phyloP scores from a whole-genome alignment of 2,329 filamentous ascomycete species.

The Alternaria infectoria region DNA sequence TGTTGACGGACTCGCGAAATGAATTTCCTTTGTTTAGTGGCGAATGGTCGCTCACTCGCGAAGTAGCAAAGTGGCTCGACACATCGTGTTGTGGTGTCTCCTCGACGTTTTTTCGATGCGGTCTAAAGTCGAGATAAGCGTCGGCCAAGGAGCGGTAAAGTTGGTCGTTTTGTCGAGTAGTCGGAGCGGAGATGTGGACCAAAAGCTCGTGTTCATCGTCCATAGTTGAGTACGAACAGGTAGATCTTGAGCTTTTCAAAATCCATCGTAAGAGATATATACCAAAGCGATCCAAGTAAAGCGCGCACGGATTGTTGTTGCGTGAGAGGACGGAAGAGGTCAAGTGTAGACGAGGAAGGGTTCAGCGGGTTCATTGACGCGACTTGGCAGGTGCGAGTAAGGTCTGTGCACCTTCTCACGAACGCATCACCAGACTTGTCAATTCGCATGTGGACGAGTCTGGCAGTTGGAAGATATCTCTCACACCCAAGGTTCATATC shows the following conservation, averaged over 20 bases:
- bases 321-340: background rate
- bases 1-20: background rate
- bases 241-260: slow-evolving; percentile 4
- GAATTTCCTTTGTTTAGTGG: background rate
- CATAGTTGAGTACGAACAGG: slow-evolving; percentile 24
- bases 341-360: background rate
- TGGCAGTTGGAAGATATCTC: background rate
- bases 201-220: slow-evolving; percentile 53
- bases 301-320: background rate
- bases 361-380: background rate
- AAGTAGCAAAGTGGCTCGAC: background rate
- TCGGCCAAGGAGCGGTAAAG: slow-evolving; percentile 48
- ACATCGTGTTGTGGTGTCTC: background rate
- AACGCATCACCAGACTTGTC: background rate
- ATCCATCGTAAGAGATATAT: slow-evolving; percentile 11
- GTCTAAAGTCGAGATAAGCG: slow-evolving; percentile 50
- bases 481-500: fast-evolving
- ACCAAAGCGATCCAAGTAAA: background rate
- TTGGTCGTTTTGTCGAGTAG: slow-evolving; percentile 51
- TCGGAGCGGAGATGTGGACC: slow-evolving; percentile 55
- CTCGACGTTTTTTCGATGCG: background rate
- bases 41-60: background rate
- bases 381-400: background rate
- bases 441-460: background rate
- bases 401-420: background rate